Percentiles rank a stretch among this genome's conserved stretches.
These are phyloP conservation scores for Stemphylium beticola DNA, from an alignment of 2,329 filamentous ascomycete genomes.

Conservation along the genomic window DNA sequence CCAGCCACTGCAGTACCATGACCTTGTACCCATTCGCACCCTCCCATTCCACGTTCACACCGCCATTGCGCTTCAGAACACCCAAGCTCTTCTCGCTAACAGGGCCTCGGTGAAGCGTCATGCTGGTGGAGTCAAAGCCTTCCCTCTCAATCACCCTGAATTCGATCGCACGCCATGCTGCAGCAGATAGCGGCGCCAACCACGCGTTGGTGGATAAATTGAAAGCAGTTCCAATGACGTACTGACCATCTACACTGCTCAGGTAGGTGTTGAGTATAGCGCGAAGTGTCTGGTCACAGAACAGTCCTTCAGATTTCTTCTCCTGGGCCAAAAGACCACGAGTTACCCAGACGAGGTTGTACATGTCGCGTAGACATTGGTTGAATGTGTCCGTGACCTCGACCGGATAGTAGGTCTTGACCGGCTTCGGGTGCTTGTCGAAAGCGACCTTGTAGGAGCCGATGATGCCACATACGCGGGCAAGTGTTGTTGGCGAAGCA, in stretches of 20 bases:
- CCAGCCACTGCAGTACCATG: slow-evolving; percentile 72
- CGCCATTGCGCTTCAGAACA: slow-evolving; percentile 68
- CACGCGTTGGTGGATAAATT: slow-evolving; percentile 56
- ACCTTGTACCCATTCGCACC: slow-evolving; percentile 78
- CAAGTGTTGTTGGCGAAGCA: slow-evolving; percentile 66
- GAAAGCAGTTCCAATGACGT: slow-evolving; percentile 51
- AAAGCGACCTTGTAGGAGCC: slow-evolving; percentile 77
- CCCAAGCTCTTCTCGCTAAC: slow-evolving; percentile 72
- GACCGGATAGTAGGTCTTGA: slow-evolving; percentile 44
- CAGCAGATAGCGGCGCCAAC: slow-evolving; percentile 54
- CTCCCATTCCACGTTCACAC: slow-evolving; percentile 71
- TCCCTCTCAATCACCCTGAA: slow-evolving; percentile 50
- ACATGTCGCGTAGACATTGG: slow-evolving; percentile 83
- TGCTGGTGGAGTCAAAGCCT: slow-evolving; percentile 24
- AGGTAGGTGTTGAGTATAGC: slow-evolving; percentile 52
- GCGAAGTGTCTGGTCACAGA: slow-evolving; percentile 57
- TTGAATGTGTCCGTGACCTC: slow-evolving; percentile 69
- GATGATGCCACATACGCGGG: slow-evolving; percentile 72
- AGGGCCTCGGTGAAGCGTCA: slow-evolving; percentile 56
- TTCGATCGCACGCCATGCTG: slow-evolving; percentile 57
- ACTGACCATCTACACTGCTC: slow-evolving; percentile 46
- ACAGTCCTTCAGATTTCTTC: slow-evolving; percentile 63
- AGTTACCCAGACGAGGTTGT: slow-evolving; percentile 81
- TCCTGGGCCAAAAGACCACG: slow-evolving; percentile 72
- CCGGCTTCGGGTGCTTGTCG: slow-evolving; percentile 63